Base-by-base conservation (phyloP, 2,329 filamentous ascomycete genomes). In the Alternaria ethzedia region DNA sequence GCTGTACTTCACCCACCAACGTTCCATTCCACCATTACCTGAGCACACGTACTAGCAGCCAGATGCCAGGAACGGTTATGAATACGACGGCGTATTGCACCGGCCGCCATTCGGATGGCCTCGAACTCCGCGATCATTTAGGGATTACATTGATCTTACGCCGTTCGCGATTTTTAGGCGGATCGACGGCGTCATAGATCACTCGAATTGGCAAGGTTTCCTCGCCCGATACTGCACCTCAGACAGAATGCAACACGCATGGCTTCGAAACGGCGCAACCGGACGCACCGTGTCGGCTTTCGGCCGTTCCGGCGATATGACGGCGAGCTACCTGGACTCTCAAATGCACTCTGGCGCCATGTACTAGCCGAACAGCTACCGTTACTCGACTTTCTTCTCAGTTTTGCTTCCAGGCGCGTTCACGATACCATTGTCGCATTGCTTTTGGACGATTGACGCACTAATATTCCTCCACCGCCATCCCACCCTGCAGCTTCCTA, bases 141-240 rank as follows among this genome's bases (percentile, higher is more conserved):
- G 11, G 25, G 32, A 23, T 28, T 15, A 17, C 21, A 21, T 4
- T 26, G 28, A 56, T 21, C n/a, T 44, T 30, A 20, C 21, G 26
- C 36, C 26, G 15, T n/a, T 60, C 17, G 36, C 51, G 57, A 64
- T 66, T 51, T 49, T 28, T 46, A 32, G 17, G 30, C 58, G 54
- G 54, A 70, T 73, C 68, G 59, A 69, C 59, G 65, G 72, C 75
- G 76, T 79, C 77, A 79, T 78, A 59, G 73, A 72, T 68, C 67
- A 71, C 75, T 76, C 63, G 68, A 78, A 77, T 67, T 54, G 75
- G 77, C 68, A 76, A 77, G 73, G 77, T 63, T 75, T 64, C 67
- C 65, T 70, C 67, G 63, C 64, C 51, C 64, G 64, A 72, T 71
- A 64, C 71, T 73, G 73, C 73, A 74, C 61, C 68, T 71, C 71